Percentiles rank a stretch among this genome's conserved stretches.
These are phyloP conservation scores for Tolypocladium pustulatum DNA, from an alignment of 2,329 filamentous ascomycete genomes.

Conservation along the genomic window DNA sequence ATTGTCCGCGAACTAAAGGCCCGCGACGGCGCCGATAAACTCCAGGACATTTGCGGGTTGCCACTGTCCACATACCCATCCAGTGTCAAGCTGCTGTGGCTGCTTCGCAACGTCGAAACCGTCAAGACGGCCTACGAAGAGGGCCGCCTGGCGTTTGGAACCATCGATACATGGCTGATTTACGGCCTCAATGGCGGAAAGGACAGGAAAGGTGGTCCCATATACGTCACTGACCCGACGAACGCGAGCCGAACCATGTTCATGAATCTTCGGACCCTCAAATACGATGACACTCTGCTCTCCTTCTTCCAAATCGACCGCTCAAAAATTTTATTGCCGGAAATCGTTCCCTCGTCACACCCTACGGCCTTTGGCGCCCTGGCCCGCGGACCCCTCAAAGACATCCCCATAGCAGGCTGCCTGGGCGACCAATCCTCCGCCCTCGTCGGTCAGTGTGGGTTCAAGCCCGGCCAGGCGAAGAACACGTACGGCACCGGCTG, in stretches of 20 bases:
- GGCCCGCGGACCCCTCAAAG: conserved; percentile 53
- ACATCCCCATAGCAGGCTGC: conserved; percentile 69
- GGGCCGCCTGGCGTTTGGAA: conserved; percentile 70
- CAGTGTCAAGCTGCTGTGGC: conserved; percentile 76
- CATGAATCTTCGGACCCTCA: conserved; percentile 71
- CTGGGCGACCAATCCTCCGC: conserved; percentile 81
- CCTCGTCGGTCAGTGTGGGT: conserved; percentile 76
- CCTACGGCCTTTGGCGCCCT: conserved; percentile 61
- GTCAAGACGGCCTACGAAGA: conserved; percentile 69
- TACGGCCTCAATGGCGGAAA: conserved; percentile 72
- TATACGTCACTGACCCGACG: conserved; percentile 76
- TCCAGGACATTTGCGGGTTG: conserved; percentile 65
- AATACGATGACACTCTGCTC: conserved; percentile 70
- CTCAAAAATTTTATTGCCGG: conserved; percentile 64
- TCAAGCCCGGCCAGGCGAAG: conserved; percentile 72
- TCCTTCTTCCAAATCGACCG: conserved; percentile 65
- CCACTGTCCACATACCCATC: conserved; percentile 84
- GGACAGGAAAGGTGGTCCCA: conserved; percentile 39
- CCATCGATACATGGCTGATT: conserved; percentile 80
- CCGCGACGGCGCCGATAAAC: conserved; percentile 54
- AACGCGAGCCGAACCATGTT: conserved; percentile 93
- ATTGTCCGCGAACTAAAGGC: conserved; percentile 69
- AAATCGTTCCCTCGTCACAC: conserved; percentile 74
- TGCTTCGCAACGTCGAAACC: conserved; percentile 58
- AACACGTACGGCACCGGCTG: conserved; percentile 89